These are phyloP conservation scores for Trebouxia gelatinosa DNA, from an alignment of 163 green algal genomes.

Conservation along the genomic window DNA sequence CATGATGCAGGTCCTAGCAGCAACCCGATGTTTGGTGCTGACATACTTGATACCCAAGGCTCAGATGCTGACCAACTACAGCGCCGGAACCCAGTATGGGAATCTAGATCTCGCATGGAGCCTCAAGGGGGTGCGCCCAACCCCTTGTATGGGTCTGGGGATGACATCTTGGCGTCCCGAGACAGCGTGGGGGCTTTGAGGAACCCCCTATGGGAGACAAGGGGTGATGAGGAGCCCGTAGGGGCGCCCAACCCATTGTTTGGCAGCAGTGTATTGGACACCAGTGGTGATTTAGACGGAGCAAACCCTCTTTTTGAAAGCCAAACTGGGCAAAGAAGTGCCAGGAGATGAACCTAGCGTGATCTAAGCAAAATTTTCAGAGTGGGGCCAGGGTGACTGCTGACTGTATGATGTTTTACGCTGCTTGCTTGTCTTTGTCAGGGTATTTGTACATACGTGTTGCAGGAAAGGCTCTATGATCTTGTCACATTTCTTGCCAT, in stretches of 20 bases:
- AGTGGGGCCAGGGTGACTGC: too few species aligned
- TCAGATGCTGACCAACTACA: constrained; percentile 1
- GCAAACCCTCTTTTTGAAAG: too few species aligned
- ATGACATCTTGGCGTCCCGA: constrained; percentile 8
- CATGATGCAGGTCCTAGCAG: constrained; percentile 17
- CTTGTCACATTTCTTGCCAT: too few species aligned
- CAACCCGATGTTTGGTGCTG: constrained; percentile 22
- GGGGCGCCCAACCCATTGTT: constrained; percentile 22
- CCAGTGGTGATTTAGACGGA: too few species aligned
- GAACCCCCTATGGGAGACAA: constrained; percentile 24
- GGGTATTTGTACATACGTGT: too few species aligned
- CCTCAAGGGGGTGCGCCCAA: constrained; percentile 17
- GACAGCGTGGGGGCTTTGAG: constrained; percentile 11
- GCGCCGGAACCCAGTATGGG: constrained; percentile 21
- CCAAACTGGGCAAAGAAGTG: too few species aligned
- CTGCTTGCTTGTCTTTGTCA: too few species aligned
- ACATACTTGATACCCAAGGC: constrained; percentile 25
- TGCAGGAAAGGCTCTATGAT: too few species aligned
- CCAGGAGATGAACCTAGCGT: too few species aligned
- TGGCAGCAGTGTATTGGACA: constrained; percentile 20
- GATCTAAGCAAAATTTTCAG: too few species aligned
- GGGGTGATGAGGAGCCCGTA: too few species aligned
- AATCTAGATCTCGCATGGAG: neutral
- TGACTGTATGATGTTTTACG: too few species aligned
- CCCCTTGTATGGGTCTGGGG: constrained; percentile 13